phyloP scores from a whole-genome alignment of 1,139 yeast genomes.

The Ogataea hybrid region DNA sequence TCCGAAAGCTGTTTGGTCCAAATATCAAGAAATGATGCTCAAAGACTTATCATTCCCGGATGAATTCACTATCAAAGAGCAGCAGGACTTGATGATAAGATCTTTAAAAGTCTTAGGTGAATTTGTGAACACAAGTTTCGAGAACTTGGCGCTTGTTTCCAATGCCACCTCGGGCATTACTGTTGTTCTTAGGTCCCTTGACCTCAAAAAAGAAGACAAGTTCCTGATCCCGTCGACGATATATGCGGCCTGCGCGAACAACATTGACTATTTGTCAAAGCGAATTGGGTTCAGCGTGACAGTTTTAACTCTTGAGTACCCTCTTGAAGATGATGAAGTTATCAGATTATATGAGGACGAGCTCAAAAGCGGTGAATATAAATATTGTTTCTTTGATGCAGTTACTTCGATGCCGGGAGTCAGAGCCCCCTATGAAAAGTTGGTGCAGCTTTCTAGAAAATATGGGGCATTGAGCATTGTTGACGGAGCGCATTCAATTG shows the following conservation, averaged over 20 bases:
- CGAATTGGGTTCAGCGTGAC: conserved; percentile 42
- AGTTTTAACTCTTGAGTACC: conserved; percentile 45
- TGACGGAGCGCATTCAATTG: conserved; percentile 74
- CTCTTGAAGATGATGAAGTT: conserved; percentile 48
- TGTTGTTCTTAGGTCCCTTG: conserved; percentile 53
- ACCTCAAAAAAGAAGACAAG: conserved; percentile 54
- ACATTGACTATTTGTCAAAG: conserved; percentile 46
- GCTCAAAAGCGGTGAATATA: conserved; percentile 27
- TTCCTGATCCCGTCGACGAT: conserved; percentile 51
- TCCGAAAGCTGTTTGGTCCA: conserved; percentile 41
- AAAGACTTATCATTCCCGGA: conserved; percentile 43
- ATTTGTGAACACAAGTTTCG: conserved; percentile 43
- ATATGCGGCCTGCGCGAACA: conserved; percentile 57
- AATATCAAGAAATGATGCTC: conserved; percentile 30
- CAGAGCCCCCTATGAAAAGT: conserved; percentile 51
- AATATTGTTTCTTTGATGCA: conserved; percentile 56
- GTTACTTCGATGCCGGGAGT: conserved; percentile 67
- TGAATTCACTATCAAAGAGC: conserved; percentile 32
- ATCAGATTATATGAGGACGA: conserved; percentile 36
- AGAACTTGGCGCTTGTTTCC: conserved; percentile 46
- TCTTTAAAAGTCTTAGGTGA: conserved; percentile 38
- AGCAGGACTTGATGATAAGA: conserved; percentile 30
- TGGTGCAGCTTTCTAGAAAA: conserved; percentile 47
- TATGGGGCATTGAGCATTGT: conserved; percentile 52
- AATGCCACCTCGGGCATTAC: conserved; percentile 68